These are phyloP conservation scores for Gnetum montanum DNA, from an alignment of 75 land plant species.

Conservation along the genomic window DNA sequence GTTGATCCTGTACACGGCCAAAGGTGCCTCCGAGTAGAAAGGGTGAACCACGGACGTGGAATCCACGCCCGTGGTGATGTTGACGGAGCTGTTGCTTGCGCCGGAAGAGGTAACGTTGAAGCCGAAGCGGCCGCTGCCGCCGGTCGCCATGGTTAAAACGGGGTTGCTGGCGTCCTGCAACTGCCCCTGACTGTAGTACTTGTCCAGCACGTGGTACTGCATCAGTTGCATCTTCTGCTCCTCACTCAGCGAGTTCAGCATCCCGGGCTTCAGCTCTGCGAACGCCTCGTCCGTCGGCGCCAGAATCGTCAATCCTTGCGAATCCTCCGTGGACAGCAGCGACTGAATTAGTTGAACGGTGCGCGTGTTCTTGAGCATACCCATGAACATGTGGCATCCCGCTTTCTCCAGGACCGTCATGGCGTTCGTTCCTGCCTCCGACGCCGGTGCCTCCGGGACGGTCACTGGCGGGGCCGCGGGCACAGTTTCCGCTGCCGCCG, in stretches of 20 bases:
- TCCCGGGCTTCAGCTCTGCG: constrained; percentile 38
- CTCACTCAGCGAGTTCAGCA: constrained; percentile 45
- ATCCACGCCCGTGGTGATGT: constrained; percentile 47
- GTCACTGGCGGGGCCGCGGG: too few relatives aligned
- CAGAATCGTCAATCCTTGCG: constrained; percentile 50
- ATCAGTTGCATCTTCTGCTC: constrained; percentile 42
- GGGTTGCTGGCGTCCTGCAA: constrained; percentile 65
- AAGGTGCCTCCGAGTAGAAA: constrained; percentile 34
- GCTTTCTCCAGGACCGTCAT: constrained; percentile 36
- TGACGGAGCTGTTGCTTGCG: too few relatives aligned
- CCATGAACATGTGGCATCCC: constrained; percentile 21
- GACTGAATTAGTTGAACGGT: constrained; percentile 34
- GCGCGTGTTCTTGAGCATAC: constrained; percentile 30
- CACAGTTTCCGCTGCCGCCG: too few relatives aligned
- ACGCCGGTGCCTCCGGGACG: too few relatives aligned
- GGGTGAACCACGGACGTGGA: constrained; percentile 27
- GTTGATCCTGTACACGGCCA: constrained; percentile 55
- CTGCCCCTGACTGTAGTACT: constrained; percentile 22
- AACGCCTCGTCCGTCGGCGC: constrained; percentile 77
- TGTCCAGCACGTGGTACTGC: constrained; percentile 54
- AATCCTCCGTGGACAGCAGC: constrained; percentile 40
- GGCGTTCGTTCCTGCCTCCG: too few relatives aligned
- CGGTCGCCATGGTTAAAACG: constrained; percentile 40
- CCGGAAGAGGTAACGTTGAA: constrained; percentile 47
- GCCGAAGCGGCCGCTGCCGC: constrained; percentile 20